Base-by-base conservation (phyloP, 768 basidiomycete genomes). In the Lactarius pseudohatsudake region DNA sequence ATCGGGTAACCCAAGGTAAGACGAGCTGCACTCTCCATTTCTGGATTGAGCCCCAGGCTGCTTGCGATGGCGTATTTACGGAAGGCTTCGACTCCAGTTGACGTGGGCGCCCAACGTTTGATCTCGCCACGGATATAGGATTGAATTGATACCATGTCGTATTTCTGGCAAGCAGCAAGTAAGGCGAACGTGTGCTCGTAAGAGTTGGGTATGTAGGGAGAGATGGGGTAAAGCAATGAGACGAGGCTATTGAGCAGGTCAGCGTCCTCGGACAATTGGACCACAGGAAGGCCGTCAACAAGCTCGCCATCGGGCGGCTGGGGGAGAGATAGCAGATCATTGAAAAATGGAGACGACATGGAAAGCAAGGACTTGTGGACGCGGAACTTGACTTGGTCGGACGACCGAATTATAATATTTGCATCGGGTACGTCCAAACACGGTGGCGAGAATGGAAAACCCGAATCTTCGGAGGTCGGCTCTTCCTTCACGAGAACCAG, bases 341-440 rank as follows among this genome's bases (percentile, higher is more conserved):
- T n/a, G 22, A 50, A 50, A 26, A 50, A 50, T 22, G 47, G 47
- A 26, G 47, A 50, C 0, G 22, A 15, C 47, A 50, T 26, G n/a
- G 70, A 45, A 28, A 79, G 75, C 30, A 77, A 75, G 16, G 53
- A 43, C 20, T 73, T 72, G 66, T 73, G 74, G 28, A 75, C 74
- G 38, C 62, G 71, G 67, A 76, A 77, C 58, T 73, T 64, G 62
- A 72, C 68, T 34, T 58, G 34, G 62, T 78, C 76, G 41, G 68
- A 65, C 10, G 75, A 71, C 38, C 71, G 74, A 30, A 77, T 66
- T 34, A 76, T 69, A 45, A 75, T 61, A 66, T 55, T 53, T 5
- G 54, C 45, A 16, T 64, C 63, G 18, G 40, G 41, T 13, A 45
- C n/a, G 32, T 64, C 32, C 30, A 58, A 18, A 38, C 20, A 5